A percentile compares a stretch with the other conserved stretches of the same genome.
These are phyloP conservation scores for Astrocystis sublimbata DNA, from an alignment of 495 filamentous ascomycete genomes.

Conservation along the genomic window DNA sequence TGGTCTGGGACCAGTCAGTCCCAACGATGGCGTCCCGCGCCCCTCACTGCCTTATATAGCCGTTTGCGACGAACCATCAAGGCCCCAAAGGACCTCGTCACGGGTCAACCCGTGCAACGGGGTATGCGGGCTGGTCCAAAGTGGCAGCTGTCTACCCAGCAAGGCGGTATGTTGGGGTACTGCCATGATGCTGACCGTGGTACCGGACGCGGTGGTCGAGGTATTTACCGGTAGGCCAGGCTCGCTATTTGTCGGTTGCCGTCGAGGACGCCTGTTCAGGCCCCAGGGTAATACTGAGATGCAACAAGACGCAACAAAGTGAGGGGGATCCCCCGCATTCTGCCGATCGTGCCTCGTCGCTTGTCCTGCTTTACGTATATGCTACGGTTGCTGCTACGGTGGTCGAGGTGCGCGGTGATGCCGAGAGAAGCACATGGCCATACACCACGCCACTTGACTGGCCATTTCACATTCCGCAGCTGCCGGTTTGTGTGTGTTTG, in stretches of 20 bases:
- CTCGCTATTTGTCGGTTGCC: not conserved
- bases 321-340: constrained; percentile 15
- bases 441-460: constrained; percentile 6
- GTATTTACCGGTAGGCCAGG: too few species aligned
- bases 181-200: too few species aligned
- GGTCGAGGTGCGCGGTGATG: not conserved
- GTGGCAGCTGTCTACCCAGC: constrained; percentile 6
- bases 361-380: not conserved
- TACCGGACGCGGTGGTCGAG: too few species aligned
- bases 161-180: not conserved
- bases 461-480: not conserved
- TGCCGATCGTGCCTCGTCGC: constrained; percentile 4
- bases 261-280: not conserved
- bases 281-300: constrained; percentile 10
- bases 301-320: not conserved
- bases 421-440: not conserved
- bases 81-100: constrained; percentile 4
- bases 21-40: not conserved
- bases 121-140: constrained; percentile 14
- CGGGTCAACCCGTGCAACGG: not conserved
- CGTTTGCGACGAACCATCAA: not conserved
- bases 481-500: not conserved
- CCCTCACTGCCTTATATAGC: constrained; percentile 14
- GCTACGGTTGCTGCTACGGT: not conserved
- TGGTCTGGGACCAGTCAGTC: too few species aligned